A percentile compares a stretch with the other conserved stretches of the same genome.
Evolutionary conservation across 108 stramenopile species (phyloP).

Genomic region (Parietichytrium sp.): DNA sequence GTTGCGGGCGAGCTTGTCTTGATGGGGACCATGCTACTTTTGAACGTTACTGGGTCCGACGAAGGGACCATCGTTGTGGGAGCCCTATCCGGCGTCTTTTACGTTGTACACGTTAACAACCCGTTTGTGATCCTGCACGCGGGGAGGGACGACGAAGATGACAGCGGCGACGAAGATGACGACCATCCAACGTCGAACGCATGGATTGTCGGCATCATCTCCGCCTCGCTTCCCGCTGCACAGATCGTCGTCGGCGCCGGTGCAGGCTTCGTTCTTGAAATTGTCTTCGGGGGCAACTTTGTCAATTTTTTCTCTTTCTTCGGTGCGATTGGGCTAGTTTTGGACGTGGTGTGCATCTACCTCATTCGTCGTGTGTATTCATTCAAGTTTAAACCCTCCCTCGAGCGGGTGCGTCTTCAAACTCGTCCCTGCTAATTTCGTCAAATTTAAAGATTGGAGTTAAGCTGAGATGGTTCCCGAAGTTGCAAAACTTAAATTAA

Average conservation of each 20-base stretch:
- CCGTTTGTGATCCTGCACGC: slow-evolving; percentile 28
- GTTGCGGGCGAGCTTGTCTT: background rate
- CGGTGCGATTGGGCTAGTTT: background rate
- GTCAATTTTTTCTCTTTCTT: background rate
- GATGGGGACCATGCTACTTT: background rate
- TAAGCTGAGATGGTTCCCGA: too few species aligned
- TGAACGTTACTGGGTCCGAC: background rate
- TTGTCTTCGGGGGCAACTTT: background rate
- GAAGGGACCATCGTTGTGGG: slow-evolving; percentile 18
- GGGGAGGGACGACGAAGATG: background rate
- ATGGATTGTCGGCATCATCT: background rate
- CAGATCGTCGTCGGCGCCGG: background rate
- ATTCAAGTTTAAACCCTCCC: too few species aligned
- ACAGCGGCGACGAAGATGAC: background rate
- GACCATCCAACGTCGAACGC: too few species aligned
- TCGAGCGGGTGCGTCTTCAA: too few species aligned
- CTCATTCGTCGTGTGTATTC: background rate
- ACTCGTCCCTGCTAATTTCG: too few species aligned
- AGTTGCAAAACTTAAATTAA: too few species aligned
- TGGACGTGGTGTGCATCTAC: background rate
- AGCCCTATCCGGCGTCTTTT: background rate
- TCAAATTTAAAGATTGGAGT: too few species aligned
- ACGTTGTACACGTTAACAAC: slow-evolving; percentile 16
- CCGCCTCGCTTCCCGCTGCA: background rate
- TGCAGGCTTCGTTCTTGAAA: background rate